Evolutionary conservation across 306 rosid species (phyloP).

Genomic region (Acacia acuminata): DNA sequence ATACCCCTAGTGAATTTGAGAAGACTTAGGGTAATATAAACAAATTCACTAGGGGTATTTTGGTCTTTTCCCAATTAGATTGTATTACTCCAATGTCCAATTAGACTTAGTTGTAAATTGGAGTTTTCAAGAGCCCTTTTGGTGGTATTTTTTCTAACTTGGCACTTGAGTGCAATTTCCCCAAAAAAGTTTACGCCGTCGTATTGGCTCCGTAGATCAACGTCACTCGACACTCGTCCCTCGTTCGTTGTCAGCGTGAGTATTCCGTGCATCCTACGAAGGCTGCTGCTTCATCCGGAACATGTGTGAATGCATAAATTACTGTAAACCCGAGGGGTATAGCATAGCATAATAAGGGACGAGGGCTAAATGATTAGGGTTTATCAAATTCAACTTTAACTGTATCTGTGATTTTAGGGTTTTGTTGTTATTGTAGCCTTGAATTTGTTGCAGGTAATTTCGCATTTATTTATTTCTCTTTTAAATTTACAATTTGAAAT

Average conservation of each 20-base stretch:
- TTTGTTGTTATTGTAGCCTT: constrained; percentile 15
- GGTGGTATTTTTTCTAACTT: no score
- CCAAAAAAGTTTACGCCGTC: neutral
- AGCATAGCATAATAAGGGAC: neutral
- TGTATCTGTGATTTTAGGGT: neutral
- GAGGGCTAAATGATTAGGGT: constrained; percentile 40
- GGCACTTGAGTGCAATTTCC: no score
- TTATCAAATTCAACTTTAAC: constrained; percentile 29
- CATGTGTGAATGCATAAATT: neutral
- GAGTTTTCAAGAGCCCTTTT: no score
- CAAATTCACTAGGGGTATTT: no score
- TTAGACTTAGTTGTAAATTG: no score
- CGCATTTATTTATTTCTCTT: constrained; percentile 1
- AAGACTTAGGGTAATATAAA: no score
- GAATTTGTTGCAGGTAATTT: constrained; percentile 38
- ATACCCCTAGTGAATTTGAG: no score
- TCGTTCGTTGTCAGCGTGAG: neutral
- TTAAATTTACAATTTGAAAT: constrained; percentile 13
- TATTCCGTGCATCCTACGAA: constrained; percentile 15
- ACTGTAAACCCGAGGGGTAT: neutral
- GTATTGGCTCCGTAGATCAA: neutral
- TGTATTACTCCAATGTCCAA: no score
- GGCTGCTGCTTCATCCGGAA: constrained; percentile 32
- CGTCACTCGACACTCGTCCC: neutral
- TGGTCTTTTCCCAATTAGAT: no score